These are phyloP conservation scores for Nakazawaea ishiwadae DNA, from an alignment of 805 yeast species.

Conservation along the genomic window DNA sequence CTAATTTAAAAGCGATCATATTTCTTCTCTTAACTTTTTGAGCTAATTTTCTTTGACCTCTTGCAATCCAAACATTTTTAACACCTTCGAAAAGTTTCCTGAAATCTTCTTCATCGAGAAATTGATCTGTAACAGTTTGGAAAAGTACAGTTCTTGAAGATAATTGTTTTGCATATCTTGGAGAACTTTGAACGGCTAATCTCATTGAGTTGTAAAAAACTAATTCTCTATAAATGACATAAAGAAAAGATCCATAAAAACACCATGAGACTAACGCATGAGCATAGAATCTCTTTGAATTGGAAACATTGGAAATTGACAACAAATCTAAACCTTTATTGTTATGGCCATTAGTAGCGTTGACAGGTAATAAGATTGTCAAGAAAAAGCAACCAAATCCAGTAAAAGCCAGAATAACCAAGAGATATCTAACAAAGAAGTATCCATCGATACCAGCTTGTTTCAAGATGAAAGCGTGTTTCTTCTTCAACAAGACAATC, in stretches of 20 bases:
- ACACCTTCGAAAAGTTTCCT: slow-evolving; percentile 78
- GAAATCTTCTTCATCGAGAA: slow-evolving; percentile 67
- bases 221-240: slow-evolving; percentile 77
- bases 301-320: slow-evolving; percentile 69
- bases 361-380: slow-evolving; percentile 78
- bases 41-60: slow-evolving; percentile 53
- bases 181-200: slow-evolving; percentile 74
- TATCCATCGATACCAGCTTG: slow-evolving; percentile 96
- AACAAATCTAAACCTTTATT: slow-evolving; percentile 68
- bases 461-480: slow-evolving; percentile 70
- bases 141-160: slow-evolving; percentile 80
- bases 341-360: slow-evolving; percentile 63
- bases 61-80: slow-evolving; percentile 72
- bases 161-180: slow-evolving; percentile 67
- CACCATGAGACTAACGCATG: slow-evolving; percentile 81
- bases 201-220: slow-evolving; percentile 72
- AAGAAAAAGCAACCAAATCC: slow-evolving; percentile 53
- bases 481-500: slow-evolving; percentile 52
- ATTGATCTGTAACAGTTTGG: slow-evolving; percentile 76
- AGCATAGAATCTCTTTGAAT: slow-evolving; percentile 67
- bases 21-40: slow-evolving; percentile 56
- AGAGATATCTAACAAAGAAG: slow-evolving; percentile 77
- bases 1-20: slow-evolving; percentile 56
- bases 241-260: slow-evolving; percentile 66
- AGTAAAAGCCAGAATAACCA: slow-evolving; percentile 47